These are phyloP conservation scores for Tulasnella sp. DNA, from an alignment of 768 basidiomycete genomes.

Conservation along the genomic window DNA sequence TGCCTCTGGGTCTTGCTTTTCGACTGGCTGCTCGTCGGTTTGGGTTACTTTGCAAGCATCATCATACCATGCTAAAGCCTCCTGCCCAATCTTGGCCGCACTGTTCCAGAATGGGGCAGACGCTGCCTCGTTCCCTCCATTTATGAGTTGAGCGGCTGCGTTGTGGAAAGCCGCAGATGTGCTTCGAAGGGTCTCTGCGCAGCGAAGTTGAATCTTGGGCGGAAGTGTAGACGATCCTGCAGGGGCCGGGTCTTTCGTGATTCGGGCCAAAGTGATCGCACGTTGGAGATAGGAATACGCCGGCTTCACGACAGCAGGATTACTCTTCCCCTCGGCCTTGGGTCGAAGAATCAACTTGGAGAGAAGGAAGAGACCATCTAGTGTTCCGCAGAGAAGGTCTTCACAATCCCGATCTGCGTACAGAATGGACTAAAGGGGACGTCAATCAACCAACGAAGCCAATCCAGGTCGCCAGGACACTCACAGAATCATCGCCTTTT, in stretches of 20 bases:
- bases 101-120: conserved; percentile 60
- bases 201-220: conserved; percentile 1
- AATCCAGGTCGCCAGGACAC: background rate
- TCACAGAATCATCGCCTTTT: background rate
- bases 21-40: conserved; percentile 26
- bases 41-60: background rate
- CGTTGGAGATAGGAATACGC: conserved; percentile 4
- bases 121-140: conserved; percentile 50
- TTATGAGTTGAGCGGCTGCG: conserved; percentile 43
- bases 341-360: background rate
- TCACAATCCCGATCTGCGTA: background rate
- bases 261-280: background rate
- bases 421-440: background rate
- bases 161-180: conserved; percentile 30
- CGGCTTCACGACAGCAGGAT: background rate
- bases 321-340: background rate
- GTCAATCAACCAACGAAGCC: background rate
- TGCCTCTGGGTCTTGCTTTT: conserved; percentile 28
- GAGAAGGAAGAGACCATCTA: conserved; percentile 20
- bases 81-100: conserved; percentile 48
- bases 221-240: background rate
- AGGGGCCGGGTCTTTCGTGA: background rate
- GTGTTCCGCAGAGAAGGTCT: conserved; percentile 13
- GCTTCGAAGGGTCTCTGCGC: conserved; percentile 29
- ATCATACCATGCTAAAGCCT: conserved; percentile 33